phyloP scores from a whole-genome alignment of 2,329 filamentous ascomycete genomes.

The Seiridium cupressi region DNA sequence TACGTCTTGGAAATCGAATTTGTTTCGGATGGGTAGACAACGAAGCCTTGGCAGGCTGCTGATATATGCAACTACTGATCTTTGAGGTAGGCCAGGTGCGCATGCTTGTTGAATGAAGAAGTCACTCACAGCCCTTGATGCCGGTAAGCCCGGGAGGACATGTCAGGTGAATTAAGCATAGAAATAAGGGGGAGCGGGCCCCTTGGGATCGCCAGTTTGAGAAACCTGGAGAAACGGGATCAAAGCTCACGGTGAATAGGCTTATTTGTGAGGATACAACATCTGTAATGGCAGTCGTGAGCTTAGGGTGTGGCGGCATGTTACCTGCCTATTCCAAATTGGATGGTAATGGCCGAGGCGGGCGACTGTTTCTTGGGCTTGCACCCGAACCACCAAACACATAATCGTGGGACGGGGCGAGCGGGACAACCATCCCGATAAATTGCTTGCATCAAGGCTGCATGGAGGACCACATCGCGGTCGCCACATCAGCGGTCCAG shows the following conservation, averaged over 20 bases:
- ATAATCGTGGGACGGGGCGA: not conserved
- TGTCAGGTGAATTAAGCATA: constrained; percentile 4
- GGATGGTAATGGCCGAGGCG: not conserved
- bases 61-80: too few species aligned
- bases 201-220: not conserved
- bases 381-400: not conserved
- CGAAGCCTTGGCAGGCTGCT: too few species aligned
- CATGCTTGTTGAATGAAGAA: too few species aligned
- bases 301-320: not conserved
- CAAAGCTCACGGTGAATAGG: constrained; percentile 1
- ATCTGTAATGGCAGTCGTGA: too few species aligned
- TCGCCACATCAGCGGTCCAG: constrained; percentile 1
- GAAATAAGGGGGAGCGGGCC: not conserved
- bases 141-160: not conserved
- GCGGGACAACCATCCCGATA: not conserved
- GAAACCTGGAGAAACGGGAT: constrained; percentile 8
- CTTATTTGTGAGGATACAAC: not conserved
- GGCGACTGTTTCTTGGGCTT: not conserved
- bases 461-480: not conserved
- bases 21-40: too few species aligned
- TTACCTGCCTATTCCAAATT: not conserved
- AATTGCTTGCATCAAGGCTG: constrained; percentile 5
- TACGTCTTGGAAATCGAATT: too few species aligned
- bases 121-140: too few species aligned
- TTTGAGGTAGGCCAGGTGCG: too few species aligned